Percentiles rank a stretch among this genome's conserved stretches.
phyloP scores from a whole-genome alignment of 495 filamentous ascomycete genomes.

The Lepraria neglecta region DNA sequence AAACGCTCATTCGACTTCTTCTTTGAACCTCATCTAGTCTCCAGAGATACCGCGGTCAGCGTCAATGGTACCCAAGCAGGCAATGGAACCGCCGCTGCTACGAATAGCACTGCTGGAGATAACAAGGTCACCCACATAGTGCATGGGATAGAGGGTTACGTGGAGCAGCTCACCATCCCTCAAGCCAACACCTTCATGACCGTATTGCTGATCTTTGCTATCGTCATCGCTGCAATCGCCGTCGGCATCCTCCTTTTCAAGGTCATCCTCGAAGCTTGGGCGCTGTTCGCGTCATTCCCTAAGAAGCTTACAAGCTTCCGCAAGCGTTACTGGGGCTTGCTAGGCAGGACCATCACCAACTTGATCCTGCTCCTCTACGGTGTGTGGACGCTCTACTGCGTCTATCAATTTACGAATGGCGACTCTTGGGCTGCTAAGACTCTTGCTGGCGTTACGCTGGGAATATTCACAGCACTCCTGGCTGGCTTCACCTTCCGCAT shows the following conservation, averaged over 20 bases:
- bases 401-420: slow-evolving; percentile 88
- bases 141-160: slow-evolving; percentile 66
- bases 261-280: slow-evolving; percentile 87
- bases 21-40: slow-evolving; percentile 42
- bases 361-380: slow-evolving; percentile 91
- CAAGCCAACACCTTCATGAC: slow-evolving; percentile 95
- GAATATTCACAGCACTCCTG: slow-evolving; percentile 70
- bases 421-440: slow-evolving; percentile 93
- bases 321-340: slow-evolving; percentile 89
- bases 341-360: slow-evolving; percentile 82
- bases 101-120: slow-evolving; percentile 26
- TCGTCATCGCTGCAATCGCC: slow-evolving; percentile 74
- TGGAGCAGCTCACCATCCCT: slow-evolving; percentile 73
- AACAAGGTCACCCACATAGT: slow-evolving; percentile 47
- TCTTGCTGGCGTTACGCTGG: slow-evolving; percentile 76
- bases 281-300: slow-evolving; percentile 81
- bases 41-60: slow-evolving; percentile 48
- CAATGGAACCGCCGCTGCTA: slow-evolving; percentile 32
- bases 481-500: slow-evolving; percentile 78
- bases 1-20: slow-evolving; percentile 52
- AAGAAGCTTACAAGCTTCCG: slow-evolving; percentile 76
- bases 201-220: slow-evolving; percentile 78
- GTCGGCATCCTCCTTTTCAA: slow-evolving; percentile 88
- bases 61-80: slow-evolving; percentile 40
- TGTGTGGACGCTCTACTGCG: slow-evolving; percentile 90